Base-by-base conservation (phyloP, 768 basidiomycete species). In the Gyrodon lividus region DNA sequence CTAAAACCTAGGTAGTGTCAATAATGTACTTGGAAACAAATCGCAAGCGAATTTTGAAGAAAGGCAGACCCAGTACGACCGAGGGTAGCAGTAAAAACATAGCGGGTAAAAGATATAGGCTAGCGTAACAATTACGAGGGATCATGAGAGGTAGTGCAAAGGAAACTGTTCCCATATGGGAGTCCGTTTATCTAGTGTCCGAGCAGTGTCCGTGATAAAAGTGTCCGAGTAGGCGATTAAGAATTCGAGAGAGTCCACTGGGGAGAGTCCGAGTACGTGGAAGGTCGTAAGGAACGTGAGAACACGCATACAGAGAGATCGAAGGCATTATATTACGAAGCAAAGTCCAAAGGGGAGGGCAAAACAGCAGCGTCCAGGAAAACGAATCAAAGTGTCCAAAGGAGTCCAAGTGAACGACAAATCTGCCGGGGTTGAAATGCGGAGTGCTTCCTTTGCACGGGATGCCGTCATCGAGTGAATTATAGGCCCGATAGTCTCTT, bases 401-500 rank as follows among this genome's bases (percentile, higher is more conserved):
- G 50, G 6, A 45, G 60, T 65, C 57, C 62, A 46, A 17, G 24
- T 14, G 12, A 26, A 19, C 19, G 33, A 43, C 7, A 51, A 7
- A 31, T 30, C 19, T 41, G 48, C 39, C 34, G 13, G 31, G 45
- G 44, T 43, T 30, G 31, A 49, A 38, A 20, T 9, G 23, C 43
- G 9, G 5, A 7, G 14, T 20, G 26, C 39, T 17, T 54, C 35
- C 34, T 49, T 35, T 9, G 35, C 20, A 5, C 4, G 20, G 24
- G 48, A 31, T 17, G 46, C 17, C 28, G 43, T n/a, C 34, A 19
- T 19, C 47, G 43, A n/a, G 30, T 13, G 24, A 40, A 50, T 48
- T 59, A 70, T 51, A 67, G 61, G 42, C 63, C 66, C 6, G 66
- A 52, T 20, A 70, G 49, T 53, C 69, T 48, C 53, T 69, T 69